Evolutionary conservation across 192 early-diverging fungal species (phyloP).

Genomic region (Martensiomyces pterosporus): DNA sequence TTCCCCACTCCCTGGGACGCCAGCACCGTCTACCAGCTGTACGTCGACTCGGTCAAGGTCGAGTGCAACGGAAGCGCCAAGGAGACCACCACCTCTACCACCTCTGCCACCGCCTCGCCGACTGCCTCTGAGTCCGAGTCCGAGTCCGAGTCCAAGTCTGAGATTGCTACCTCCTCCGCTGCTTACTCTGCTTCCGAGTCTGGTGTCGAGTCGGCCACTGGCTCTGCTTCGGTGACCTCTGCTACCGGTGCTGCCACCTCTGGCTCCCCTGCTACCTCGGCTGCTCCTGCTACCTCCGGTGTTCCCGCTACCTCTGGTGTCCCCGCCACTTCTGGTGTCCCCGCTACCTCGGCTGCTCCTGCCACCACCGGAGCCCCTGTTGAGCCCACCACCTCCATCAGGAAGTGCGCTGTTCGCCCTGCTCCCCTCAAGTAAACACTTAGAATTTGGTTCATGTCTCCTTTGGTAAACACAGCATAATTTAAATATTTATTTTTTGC

Average conservation of each 20-base stretch:
- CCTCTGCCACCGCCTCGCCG: background rate
- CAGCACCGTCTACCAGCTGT: slow-evolving; percentile 50
- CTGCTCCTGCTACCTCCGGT: background rate
- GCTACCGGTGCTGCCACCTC: background rate
- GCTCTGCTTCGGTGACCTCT: background rate
- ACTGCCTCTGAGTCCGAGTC: background rate
- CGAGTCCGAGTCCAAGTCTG: background rate
- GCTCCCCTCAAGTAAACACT: too few relatives aligned
- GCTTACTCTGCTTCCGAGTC: background rate
- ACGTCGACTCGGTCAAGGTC: slow-evolving; percentile 52
- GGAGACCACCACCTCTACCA: slow-evolving; percentile 10
- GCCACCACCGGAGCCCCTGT: background rate
- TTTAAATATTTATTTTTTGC: slow-evolving; percentile 3
- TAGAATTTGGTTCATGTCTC: too few relatives aligned
- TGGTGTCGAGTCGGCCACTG: background rate
- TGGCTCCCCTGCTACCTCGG: background rate
- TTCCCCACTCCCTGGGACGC: slow-evolving; percentile 54
- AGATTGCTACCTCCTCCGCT: background rate
- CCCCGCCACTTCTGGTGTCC: background rate
- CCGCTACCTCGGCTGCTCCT: background rate
- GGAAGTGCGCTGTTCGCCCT: background rate
- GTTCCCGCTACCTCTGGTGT: background rate
- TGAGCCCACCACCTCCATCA: background rate
- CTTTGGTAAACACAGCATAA: too few relatives aligned
- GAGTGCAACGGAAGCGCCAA: slow-evolving; percentile 41